Evolutionary conservation across 495 filamentous ascomycete species (phyloP).

Genomic region (Cairneyella variabilis): DNA sequence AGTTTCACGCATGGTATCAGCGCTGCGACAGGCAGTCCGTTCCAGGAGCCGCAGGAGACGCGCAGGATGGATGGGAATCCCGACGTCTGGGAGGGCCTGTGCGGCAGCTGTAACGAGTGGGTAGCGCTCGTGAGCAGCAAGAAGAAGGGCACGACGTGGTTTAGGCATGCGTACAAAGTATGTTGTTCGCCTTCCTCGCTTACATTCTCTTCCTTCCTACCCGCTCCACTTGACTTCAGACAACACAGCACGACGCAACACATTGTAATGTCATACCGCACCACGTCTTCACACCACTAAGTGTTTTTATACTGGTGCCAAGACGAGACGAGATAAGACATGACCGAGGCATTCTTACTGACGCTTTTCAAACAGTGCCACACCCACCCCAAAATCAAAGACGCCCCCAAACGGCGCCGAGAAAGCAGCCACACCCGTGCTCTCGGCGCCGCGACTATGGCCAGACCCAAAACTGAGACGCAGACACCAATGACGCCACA

Average conservation of each 20-base stretch:
- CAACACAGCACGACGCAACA: no score
- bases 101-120: constrained; percentile 75
- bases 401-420: constrained; percentile 65
- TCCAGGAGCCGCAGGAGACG: constrained; percentile 67
- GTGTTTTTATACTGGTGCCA: no score
- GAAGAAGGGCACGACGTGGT: constrained; percentile 85
- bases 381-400: constrained; percentile 69
- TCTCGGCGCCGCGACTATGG: constrained; percentile 18
- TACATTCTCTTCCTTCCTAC: not conserved
- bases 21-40: constrained; percentile 68
- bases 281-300: no score
- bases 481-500: constrained; percentile 26
- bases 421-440: constrained; percentile 50
- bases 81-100: constrained; percentile 77
- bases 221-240: not conserved
- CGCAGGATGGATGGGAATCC: constrained; percentile 73
- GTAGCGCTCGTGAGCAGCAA: constrained; percentile 75
- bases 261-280: no score
- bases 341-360: no score
- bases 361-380: constrained; percentile 53
- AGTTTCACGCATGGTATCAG: constrained; percentile 78
- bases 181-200: constrained; percentile 20
- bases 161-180: constrained; percentile 80
- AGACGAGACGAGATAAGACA: not conserved
- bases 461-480: constrained; percentile 24